phyloP scores from a whole-genome alignment of 805 yeast species.

The Yamadazyma scolyti region DNA sequence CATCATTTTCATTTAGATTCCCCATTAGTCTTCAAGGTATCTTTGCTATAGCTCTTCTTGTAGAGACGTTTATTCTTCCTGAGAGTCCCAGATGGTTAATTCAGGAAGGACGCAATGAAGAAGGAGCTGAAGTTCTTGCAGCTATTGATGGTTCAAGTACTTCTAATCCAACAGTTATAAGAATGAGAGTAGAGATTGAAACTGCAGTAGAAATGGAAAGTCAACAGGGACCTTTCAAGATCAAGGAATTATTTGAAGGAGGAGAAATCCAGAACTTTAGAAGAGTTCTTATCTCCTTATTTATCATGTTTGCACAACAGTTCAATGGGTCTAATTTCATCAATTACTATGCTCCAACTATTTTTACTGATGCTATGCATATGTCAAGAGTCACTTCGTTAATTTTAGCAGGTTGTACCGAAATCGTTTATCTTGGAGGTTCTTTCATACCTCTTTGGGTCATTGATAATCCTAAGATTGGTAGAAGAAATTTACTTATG shows the following conservation, averaged over 20 bases:
- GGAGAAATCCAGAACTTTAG: slow-evolving; percentile 44
- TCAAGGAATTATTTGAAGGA: slow-evolving; percentile 26
- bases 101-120: slow-evolving; percentile 17
- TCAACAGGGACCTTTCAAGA: slow-evolving; percentile 16
- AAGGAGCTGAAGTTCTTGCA: slow-evolving; percentile 18
- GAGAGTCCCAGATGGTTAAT: slow-evolving; percentile 43
- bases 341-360: slow-evolving; percentile 37
- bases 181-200: slow-evolving; percentile 19
- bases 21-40: slow-evolving; percentile 69
- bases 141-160: slow-evolving; percentile 17
- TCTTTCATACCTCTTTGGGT: slow-evolving; percentile 41
- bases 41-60: slow-evolving; percentile 42
- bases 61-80: slow-evolving; percentile 30
- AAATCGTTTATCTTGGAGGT: slow-evolving; percentile 36
- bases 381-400: slow-evolving; percentile 36
- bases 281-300: slow-evolving; percentile 36
- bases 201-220: slow-evolving; percentile 17
- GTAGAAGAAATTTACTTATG: slow-evolving; percentile 31
- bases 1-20: slow-evolving; percentile 59
- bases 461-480: slow-evolving; percentile 36
- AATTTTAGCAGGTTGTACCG: slow-evolving; percentile 37
- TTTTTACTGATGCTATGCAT: slow-evolving; percentile 23
- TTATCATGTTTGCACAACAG: slow-evolving; percentile 44
- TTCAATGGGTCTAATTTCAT: slow-evolving; percentile 45
- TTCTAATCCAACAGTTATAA: slow-evolving; percentile 14